Evolutionary conservation across 2,329 filamentous ascomycete species (phyloP).

Genomic region (Ceratocystis eucalypticola): DNA sequence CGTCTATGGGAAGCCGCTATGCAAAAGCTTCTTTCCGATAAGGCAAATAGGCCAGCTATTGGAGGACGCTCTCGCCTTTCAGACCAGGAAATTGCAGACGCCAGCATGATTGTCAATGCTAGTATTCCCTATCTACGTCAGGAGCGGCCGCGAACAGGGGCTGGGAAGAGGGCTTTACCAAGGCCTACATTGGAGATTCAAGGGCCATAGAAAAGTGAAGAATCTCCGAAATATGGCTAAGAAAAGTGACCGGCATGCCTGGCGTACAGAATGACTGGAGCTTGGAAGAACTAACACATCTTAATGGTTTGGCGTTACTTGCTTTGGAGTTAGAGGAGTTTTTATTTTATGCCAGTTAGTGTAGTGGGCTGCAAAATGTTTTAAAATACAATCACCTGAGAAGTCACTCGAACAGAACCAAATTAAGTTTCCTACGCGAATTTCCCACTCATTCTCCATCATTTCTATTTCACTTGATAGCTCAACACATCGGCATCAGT

Average conservation of each 20-base stretch:
- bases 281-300: background rate
- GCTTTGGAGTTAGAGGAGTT: slow-evolving; percentile 2
- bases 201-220: background rate
- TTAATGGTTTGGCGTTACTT: background rate
- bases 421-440: background rate
- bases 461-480: too few species aligned
- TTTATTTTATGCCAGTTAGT: background rate
- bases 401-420: background rate
- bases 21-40: slow-evolving; percentile 38
- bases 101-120: slow-evolving; percentile 50
- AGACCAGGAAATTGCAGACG: slow-evolving; percentile 41
- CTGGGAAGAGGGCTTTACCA: slow-evolving; percentile 15
- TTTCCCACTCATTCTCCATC: too few species aligned
- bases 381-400: background rate
- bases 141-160: slow-evolving; percentile 15
- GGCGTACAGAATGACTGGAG: background rate
- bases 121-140: slow-evolving; percentile 13
- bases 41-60: slow-evolving; percentile 8
- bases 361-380: background rate
- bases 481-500: too few species aligned
- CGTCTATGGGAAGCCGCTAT: slow-evolving; percentile 49
- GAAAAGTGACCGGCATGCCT: background rate
- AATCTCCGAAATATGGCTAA: background rate
- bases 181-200: slow-evolving; percentile 14
- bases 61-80: slow-evolving; percentile 14